Percentiles rank a stretch among this genome's conserved stretches.
These are phyloP conservation scores for Peronospora destructor DNA, from an alignment of 352 stramenopile species.

Conservation along the genomic window DNA sequence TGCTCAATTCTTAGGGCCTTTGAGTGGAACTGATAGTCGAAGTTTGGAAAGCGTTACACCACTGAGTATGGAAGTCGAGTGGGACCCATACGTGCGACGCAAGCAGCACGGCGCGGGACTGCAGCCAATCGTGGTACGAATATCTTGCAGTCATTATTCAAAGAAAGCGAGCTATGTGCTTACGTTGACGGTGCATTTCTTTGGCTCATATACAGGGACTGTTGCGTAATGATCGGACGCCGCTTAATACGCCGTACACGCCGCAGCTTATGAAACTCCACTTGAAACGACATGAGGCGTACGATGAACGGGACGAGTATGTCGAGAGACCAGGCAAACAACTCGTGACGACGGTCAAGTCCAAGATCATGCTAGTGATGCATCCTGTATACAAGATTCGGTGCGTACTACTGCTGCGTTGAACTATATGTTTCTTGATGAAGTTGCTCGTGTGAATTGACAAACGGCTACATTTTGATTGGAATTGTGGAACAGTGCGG, in stretches of 20 bases:
- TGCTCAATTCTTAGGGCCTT: slow-evolving; percentile 7
- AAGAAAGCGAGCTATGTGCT: not conserved
- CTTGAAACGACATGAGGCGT: slow-evolving; percentile 53
- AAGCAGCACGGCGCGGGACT: slow-evolving; percentile 43
- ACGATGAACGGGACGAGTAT: slow-evolving; percentile 33
- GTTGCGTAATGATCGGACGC: slow-evolving; percentile 64
- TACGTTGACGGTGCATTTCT: not conserved
- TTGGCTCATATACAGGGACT: slow-evolving; percentile 31
- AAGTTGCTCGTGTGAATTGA: slow-evolving; percentile 5
- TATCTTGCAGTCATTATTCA: slow-evolving; percentile 3
- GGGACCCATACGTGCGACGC: slow-evolving; percentile 44
- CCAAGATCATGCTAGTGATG: slow-evolving; percentile 32
- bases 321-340: slow-evolving; percentile 24
- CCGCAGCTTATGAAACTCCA: slow-evolving; percentile 80
- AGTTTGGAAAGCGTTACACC: slow-evolving; percentile 31
- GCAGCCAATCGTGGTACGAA: slow-evolving; percentile 38
- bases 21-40: slow-evolving; percentile 21
- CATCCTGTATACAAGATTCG: slow-evolving; percentile 46
- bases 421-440: slow-evolving; percentile 5
- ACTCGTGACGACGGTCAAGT: slow-evolving; percentile 37
- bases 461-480: slow-evolving; percentile 2
- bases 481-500: slow-evolving; percentile 15
- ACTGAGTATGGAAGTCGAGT: slow-evolving; percentile 36
- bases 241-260: slow-evolving; percentile 80
- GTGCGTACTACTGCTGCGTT: slow-evolving; percentile 21